Evolutionary conservation across 441 rosid species (phyloP), one percentile per base, ranked within the genome.

Genomic region (Brassica balearica): DNA sequence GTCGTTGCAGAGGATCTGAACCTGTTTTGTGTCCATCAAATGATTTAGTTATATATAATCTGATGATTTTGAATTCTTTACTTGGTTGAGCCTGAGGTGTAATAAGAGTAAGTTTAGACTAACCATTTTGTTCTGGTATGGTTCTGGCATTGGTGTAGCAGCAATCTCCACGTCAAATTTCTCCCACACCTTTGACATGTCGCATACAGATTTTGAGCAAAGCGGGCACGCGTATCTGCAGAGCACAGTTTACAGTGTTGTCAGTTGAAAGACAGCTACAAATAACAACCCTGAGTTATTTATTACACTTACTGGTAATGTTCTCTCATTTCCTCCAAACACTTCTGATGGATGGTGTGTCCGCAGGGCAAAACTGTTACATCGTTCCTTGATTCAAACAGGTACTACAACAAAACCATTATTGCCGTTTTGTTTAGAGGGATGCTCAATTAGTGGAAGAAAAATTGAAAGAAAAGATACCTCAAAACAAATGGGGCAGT

Each of bases 161-260:
- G 95, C 95, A 15, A 92, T 89, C 82, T 92, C 95, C 86, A 78
- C 53, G 32, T 92, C 97, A 19, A 80, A 80, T 77, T 90, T 88
- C 88, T 94, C 98, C 97, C 97, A 94, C 12, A 88, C 94, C 80
- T 89, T 91, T 11, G 98, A 92, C 98, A 94, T 94, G 61, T 94
- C 98, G 77, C 92, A 90, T 2, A 88, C 90, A 0, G 98, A 94
- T 77, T 91, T 94, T 2, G 93, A 92, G 78, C 98, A 94, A 22
- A 94, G 86, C 4, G 97, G 98, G 82, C 97, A 94, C 2, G 98
- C 93, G 75, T 87, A 94, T 73, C 98, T 94, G 87, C 53, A n/a
- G 0, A 14, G n/a, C 36, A 41, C 2, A 51, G 9, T 2, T 41
- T 36, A 25, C 29, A 5, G 55, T 43, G 9, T 15, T 29, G 14